These are phyloP conservation scores for Leishmania tarentolae DNA, from an alignment of 208 protist genomes.

Conservation along the genomic window DNA sequence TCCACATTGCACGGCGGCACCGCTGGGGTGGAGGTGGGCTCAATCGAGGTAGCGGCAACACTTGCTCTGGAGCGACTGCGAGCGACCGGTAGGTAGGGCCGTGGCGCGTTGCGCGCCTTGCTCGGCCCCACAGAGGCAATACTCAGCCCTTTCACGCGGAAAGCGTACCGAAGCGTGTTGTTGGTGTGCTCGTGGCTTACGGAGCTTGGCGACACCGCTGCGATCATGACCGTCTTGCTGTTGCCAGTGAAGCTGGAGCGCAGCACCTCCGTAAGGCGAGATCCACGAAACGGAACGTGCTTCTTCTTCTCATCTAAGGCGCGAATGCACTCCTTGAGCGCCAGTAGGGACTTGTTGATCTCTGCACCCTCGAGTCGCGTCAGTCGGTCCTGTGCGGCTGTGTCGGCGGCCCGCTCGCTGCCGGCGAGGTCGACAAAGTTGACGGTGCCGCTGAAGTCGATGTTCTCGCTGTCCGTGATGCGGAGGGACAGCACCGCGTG, in stretches of 20 bases:
- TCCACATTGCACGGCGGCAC: neutral
- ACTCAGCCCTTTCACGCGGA: slow-evolving; percentile 87
- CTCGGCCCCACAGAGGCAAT: slow-evolving; percentile 55
- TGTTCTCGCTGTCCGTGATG: slow-evolving; percentile 39
- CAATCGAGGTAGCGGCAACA: neutral
- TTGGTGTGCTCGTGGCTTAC: slow-evolving; percentile 94
- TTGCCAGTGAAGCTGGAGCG: slow-evolving; percentile 96
- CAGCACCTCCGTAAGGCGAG: slow-evolving; percentile 96
- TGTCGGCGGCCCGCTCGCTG: slow-evolving; percentile 96
- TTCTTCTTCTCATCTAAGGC: slow-evolving; percentile 93
- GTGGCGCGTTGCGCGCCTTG: slow-evolving; percentile 70
- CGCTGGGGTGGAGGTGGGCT: neutral
- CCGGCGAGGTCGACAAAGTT: slow-evolving; percentile 99
- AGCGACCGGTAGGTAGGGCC: slow-evolving; percentile 22
- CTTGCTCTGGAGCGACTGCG: neutral
- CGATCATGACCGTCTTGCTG: slow-evolving; percentile 95
- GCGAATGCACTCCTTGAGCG: slow-evolving; percentile 99
- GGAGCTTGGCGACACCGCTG: slow-evolving; percentile 90
- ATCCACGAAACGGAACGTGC: slow-evolving; percentile 96
- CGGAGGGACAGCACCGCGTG: slow-evolving; percentile 86
- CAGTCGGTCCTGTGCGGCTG: slow-evolving; percentile 80
- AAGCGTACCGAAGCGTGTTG: slow-evolving; percentile 98
- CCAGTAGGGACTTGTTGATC: slow-evolving; percentile 99
- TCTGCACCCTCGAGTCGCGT: slow-evolving; percentile 97
- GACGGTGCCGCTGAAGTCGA: slow-evolving; percentile 66